These are phyloP conservation scores for Schizophyllum commune DNA, from an alignment of 1,284 basidiomycete species.

Conservation along the genomic window DNA sequence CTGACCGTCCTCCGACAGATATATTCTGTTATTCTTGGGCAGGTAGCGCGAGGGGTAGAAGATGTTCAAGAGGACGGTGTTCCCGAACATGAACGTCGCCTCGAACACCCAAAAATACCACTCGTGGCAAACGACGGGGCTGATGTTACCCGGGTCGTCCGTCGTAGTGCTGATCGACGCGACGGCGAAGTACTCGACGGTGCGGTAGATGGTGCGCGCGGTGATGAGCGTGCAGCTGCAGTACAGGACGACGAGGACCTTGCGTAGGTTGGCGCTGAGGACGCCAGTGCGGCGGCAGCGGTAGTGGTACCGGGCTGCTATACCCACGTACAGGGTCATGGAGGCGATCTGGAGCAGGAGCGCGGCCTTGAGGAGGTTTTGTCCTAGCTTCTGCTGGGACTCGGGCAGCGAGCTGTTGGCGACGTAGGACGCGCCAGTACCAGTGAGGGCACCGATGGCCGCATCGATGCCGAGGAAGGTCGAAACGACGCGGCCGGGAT, in stretches of 20 bases:
- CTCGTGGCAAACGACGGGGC: neutral
- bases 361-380: slow-evolving; percentile 2
- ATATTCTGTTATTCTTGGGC: slow-evolving; percentile 5
- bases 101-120: slow-evolving; percentile 7
- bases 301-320: slow-evolving; percentile 1
- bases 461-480: slow-evolving; percentile 3
- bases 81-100: slow-evolving; percentile 2
- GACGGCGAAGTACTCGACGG: slow-evolving; percentile 5
- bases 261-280: neutral
- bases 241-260: neutral
- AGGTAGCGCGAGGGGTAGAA: slow-evolving; percentile 3
- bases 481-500: slow-evolving; percentile 2
- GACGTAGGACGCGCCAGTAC: slow-evolving; percentile 1
- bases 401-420: neutral
- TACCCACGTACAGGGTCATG: slow-evolving; percentile 1
- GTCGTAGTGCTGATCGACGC: neutral
- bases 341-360: slow-evolving; percentile 1
- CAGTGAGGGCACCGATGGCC: slow-evolving; percentile 2
- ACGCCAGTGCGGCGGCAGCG: neutral
- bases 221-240: slow-evolving; percentile 3
- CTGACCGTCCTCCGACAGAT: slow-evolving; percentile 1
- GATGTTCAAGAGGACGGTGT: neutral
- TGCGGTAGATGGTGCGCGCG: slow-evolving; percentile 4
- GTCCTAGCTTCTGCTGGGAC: neutral
- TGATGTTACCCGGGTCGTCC: neutral